Percentiles rank a stretch among this genome's conserved stretches.
Evolutionary conservation across 2,329 filamentous ascomycete genomes (phyloP).

Genomic region (Diplocarpon rosae): DNA sequence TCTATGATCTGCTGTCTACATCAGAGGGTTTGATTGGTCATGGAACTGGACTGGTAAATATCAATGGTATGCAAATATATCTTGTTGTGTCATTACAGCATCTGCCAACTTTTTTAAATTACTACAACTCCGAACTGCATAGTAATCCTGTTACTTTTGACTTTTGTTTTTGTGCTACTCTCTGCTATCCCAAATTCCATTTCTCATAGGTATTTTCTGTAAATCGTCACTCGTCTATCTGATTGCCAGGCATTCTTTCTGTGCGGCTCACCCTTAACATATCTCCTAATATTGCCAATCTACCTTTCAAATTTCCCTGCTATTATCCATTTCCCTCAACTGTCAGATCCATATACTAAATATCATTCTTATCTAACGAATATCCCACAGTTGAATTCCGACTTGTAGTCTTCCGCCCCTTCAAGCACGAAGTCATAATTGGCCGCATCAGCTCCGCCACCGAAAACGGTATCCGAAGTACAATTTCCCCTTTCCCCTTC

Average conservation of each 20-base stretch:
- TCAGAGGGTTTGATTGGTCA: conserved; percentile 93
- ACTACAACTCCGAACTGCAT: no score
- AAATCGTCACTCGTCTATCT: no score
- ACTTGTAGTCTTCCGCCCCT: conserved; percentile 86
- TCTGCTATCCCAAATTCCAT: not conserved
- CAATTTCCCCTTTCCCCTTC: not conserved
- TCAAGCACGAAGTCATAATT: conserved; percentile 85
- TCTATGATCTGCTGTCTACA: conserved; percentile 81
- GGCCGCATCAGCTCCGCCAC: conserved; percentile 71
- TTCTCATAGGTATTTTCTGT: no score
- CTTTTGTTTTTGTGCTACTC: no score
- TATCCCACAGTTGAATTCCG: conserved; percentile 73
- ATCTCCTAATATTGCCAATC: not conserved
- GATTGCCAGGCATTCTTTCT: no score
- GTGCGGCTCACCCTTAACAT: not conserved
- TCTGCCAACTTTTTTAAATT: not conserved
- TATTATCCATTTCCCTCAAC: no score
- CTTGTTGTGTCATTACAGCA: no score
- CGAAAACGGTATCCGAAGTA: conserved; percentile 60
- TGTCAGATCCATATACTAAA: no score
- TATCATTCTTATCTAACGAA: conserved; percentile 3
- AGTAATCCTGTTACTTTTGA: no score
- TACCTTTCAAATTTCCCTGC: not conserved
- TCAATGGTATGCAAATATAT: conserved; percentile 63
- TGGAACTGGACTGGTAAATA: conserved; percentile 83